phyloP scores from a whole-genome alignment of 441 rosid species.

The Pelargonium australe region DNA sequence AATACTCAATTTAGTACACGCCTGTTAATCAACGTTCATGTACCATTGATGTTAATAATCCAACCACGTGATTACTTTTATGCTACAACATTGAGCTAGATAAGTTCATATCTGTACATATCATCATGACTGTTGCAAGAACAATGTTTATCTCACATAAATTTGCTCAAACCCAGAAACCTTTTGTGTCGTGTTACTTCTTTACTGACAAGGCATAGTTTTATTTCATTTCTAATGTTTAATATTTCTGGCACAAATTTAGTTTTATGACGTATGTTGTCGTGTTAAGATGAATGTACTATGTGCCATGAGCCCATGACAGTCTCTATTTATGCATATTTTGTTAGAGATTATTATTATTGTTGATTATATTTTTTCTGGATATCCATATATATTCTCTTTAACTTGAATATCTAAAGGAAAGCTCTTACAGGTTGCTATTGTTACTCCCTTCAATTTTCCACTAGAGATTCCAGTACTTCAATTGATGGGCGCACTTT shows the following conservation, averaged over 20 bases:
- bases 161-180: no score
- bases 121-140: no score
- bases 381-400: background rate
- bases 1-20: no score
- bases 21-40: no score
- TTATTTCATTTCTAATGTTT: background rate
- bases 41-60: no score
- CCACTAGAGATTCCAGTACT: constrained; percentile 94
- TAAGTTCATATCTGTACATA: no score
- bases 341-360: constrained; percentile 7
- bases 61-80: no score
- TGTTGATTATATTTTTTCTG: background rate
- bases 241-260: background rate
- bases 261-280: background rate
- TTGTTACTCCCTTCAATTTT: constrained; percentile 93
- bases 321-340: constrained; percentile 7
- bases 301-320: background rate
- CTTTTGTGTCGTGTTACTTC: no score
- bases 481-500: constrained; percentile 95
- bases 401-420: constrained; percentile 5
- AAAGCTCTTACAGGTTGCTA: constrained; percentile 60
- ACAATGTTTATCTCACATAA: no score
- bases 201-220: no score
- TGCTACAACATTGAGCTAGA: no score
- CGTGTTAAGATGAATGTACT: constrained; percentile 1